Base-by-base conservation (phyloP, 2,329 filamentous ascomycete species). In the Fusarium papillatum region DNA sequence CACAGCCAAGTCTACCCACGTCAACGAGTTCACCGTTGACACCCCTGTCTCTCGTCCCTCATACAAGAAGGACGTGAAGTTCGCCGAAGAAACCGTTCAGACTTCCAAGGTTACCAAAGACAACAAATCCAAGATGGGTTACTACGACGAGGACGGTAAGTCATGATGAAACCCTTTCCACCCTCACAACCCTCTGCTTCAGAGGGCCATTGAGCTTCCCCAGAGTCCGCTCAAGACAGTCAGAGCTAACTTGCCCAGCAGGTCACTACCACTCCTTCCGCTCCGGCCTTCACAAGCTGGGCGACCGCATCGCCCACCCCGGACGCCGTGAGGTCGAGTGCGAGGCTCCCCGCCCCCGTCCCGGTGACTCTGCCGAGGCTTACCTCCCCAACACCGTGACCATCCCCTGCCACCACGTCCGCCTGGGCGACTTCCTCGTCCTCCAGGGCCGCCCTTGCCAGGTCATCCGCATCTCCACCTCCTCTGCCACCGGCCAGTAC, bases 381-480 rank as follows among this genome's bases (percentile, higher is more conserved):
- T 83, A 83, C 77, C 80, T 88, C 71, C 90, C 93, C 84, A 96
- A 97, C 91, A 98, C 95, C 81, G 96, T 98, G 86, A 96, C 96
- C 85, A 98, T 99, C 87, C 97, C 97, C 79, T 98, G 95, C 94
- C 95, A 99, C 93, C 97, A 98, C 91, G 96, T 99, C 89, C 97
- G 97, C 89, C 95, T 98, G 82, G 97, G 97, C 87, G 97, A 99
- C 88, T 95, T 99, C 88, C 88, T 99, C 88, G 97, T 98, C 90
- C 95, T 99, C 80, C 97, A 99, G 92, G 96, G 96, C 86, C 96
- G 97, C 82, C 96, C 97, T 83, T 98, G 95, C 94, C 97, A 99
- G 92, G 96, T 99, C 87, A 99, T 99, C 91, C 96, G 96, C 86
- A 98, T 99, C 93, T 98, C 95, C 80, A 98, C 96, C 88, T 98